These are phyloP conservation scores for Phytophthora cajani DNA, from an alignment of 352 stramenopile species.

Conservation along the genomic window DNA sequence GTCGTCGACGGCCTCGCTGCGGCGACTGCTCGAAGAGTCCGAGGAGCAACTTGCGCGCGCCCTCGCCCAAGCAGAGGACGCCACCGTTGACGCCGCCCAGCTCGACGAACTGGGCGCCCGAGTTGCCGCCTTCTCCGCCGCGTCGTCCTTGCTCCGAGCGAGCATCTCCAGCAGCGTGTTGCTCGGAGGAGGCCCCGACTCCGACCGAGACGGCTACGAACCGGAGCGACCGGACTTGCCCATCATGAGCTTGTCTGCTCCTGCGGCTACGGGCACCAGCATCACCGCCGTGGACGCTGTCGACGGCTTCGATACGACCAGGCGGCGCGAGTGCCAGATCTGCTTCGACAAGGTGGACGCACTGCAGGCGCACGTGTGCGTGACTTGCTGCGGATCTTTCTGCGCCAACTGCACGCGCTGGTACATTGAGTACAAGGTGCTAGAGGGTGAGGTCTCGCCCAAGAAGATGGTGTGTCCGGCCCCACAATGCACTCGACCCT, in stretches of 20 bases:
- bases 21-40: slow-evolving; percentile 33
- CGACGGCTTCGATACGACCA: slow-evolving; percentile 35
- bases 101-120: slow-evolving; percentile 52
- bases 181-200: slow-evolving; percentile 3
- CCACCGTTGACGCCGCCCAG: slow-evolving; percentile 29
- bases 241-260: slow-evolving; percentile 25
- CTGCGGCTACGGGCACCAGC: slow-evolving; percentile 12
- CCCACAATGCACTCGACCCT: slow-evolving; percentile 55
- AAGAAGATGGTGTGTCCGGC: slow-evolving; percentile 80
- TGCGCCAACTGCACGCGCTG: slow-evolving; percentile 68
- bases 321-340: slow-evolving; percentile 67
- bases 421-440: slow-evolving; percentile 83
- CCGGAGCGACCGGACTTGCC: slow-evolving; percentile 18
- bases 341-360: slow-evolving; percentile 73
- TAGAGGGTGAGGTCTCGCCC: slow-evolving; percentile 74
- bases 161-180: slow-evolving; percentile 54
- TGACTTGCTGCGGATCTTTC: slow-evolving; percentile 51
- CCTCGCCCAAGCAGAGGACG: slow-evolving; percentile 32
- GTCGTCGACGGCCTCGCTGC: slow-evolving; percentile 38
- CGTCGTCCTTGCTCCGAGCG: slow-evolving; percentile 45
- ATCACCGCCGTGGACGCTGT: slow-evolving; percentile 3
- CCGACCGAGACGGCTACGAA: slow-evolving; percentile 21
- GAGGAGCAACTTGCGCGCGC: slow-evolving; percentile 34
- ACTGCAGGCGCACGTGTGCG: slow-evolving; percentile 53
- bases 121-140: slow-evolving; percentile 41